Conservation (phyloP, 768 basidiomycete genomes). For the Rhizopogon sp. region DNA sequence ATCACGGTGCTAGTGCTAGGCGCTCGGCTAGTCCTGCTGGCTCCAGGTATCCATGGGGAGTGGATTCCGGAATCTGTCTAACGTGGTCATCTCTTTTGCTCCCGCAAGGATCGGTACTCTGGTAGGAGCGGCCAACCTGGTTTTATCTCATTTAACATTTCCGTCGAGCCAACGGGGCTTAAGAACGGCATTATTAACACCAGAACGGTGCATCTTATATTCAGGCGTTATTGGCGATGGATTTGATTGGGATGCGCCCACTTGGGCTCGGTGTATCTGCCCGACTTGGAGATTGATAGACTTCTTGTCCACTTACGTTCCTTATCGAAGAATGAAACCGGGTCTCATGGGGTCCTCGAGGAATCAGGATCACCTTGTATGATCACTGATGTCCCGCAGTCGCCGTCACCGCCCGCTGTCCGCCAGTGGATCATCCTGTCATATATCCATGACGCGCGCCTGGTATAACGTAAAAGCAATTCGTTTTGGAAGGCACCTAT, state of each 20-base stretch:
- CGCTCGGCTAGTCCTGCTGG: constrained; percentile 31
- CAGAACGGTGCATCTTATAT: too few relatives aligned
- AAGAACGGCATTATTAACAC: constrained; percentile 23
- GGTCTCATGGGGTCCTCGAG: not conserved
- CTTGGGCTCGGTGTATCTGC: constrained; percentile 34
- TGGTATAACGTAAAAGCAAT: constrained; percentile 42
- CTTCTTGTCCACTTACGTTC: constrained; percentile 14
- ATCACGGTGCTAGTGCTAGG: constrained; percentile 21
- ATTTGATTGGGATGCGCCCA: constrained; percentile 8
- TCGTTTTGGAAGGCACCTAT: constrained; percentile 41
- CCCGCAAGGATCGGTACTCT: constrained; percentile 27
- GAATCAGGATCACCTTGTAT: constrained; percentile 28
- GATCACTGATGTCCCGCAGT: constrained; percentile 22
- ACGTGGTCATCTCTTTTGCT: not conserved
- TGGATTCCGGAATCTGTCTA: not conserved
- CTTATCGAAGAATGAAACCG: constrained; percentile 3
- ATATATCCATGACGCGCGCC: constrained; percentile 24
- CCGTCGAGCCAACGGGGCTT: constrained; percentile 38
- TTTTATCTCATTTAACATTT: constrained; percentile 42
- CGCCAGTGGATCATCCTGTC: constrained; percentile 15
- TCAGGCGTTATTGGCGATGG: too few relatives aligned
- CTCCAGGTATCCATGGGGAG: constrained; percentile 33
- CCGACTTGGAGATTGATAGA: constrained; percentile 17
- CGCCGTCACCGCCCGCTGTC: too few relatives aligned
- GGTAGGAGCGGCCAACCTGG: constrained; percentile 34